phyloP scores from a whole-genome alignment of 345 rosid species.

The Balakata baccata region DNA sequence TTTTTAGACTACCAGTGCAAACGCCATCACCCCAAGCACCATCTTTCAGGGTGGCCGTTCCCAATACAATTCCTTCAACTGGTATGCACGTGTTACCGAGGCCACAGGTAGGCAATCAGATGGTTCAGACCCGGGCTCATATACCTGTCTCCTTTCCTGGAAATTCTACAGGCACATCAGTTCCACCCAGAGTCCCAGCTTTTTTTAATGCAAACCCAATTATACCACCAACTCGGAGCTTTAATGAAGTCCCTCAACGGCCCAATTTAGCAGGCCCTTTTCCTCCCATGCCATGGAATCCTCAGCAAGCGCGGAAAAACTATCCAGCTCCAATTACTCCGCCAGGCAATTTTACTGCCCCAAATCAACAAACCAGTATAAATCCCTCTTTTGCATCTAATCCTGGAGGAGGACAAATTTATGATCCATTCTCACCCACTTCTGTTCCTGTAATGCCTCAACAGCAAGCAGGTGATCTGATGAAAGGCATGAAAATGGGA shows the following conservation, averaged over 20 bases:
- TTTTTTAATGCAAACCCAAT: slow-evolving; percentile 40
- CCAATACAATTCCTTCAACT: slow-evolving; percentile 41
- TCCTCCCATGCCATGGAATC: slow-evolving; percentile 52
- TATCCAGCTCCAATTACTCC: slow-evolving; percentile 31
- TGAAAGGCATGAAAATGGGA: slow-evolving; percentile 38
- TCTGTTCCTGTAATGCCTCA: slow-evolving; percentile 39
- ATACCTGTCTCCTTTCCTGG: slow-evolving; percentile 22
- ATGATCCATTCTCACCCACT: slow-evolving; percentile 88
- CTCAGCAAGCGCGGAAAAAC: slow-evolving; percentile 37
- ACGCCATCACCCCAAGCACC: slow-evolving; percentile 35
- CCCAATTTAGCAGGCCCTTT: slow-evolving; percentile 41
- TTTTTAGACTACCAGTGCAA: slow-evolving; percentile 35
- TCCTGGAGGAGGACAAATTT: slow-evolving; percentile 53
- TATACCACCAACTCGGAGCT: slow-evolving; percentile 36
- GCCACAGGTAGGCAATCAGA: slow-evolving; percentile 45
- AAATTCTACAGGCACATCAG: slow-evolving; percentile 28
- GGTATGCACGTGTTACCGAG: slow-evolving; percentile 42
- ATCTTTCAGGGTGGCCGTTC: slow-evolving; percentile 29
- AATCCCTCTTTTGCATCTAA: slow-evolving; percentile 18
- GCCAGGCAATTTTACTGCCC: slow-evolving; percentile 28
- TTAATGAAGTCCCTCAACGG: slow-evolving; percentile 33
- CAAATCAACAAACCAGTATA: slow-evolving; percentile 35
- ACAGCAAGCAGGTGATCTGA: slow-evolving; percentile 35
- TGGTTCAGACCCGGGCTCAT: slow-evolving; percentile 37
- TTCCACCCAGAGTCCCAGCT: slow-evolving; percentile 39